Percentiles rank a stretch among this genome's conserved stretches.
Evolutionary conservation across 148 eudicot genomes (phyloP).

Genomic region (Polygonum aviculare): DNA sequence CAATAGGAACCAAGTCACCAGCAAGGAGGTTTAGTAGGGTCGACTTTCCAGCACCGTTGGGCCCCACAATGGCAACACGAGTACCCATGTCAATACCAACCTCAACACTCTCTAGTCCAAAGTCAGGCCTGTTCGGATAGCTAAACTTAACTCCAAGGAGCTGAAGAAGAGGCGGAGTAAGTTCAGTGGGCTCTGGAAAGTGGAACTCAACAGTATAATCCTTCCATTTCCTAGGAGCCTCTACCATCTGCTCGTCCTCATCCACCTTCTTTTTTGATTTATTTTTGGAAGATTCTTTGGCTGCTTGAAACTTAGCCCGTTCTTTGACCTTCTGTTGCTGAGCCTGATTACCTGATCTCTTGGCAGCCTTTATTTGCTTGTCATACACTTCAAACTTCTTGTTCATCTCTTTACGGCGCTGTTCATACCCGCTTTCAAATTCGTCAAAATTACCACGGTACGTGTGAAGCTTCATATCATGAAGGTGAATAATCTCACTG

Average conservation of each 20-base stretch:
- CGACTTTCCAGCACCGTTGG: conserved; percentile 69
- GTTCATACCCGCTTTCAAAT: conserved; percentile 62
- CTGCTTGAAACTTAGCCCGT: conserved; percentile 39
- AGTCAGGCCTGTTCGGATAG: conserved; percentile 53
- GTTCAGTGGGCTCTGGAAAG: conserved; percentile 68
- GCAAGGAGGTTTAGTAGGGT: conserved; percentile 64
- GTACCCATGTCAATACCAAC: conserved; percentile 78
- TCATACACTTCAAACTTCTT: conserved; percentile 46
- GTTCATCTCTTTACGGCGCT: conserved; percentile 55
- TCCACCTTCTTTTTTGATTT: conserved; percentile 50
- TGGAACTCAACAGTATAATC: conserved; percentile 69
- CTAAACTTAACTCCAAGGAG: conserved; percentile 60
- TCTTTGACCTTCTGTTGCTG: conserved; percentile 61
- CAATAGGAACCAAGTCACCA: conserved; percentile 47
- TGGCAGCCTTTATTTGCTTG: conserved; percentile 56
- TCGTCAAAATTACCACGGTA: conserved; percentile 67
- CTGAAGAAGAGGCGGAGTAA: conserved; percentile 64
- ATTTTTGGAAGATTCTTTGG: conserved; percentile 40
- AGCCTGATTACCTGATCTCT: conserved; percentile 44
- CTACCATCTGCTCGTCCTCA: conserved; percentile 44
- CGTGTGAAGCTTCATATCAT: conserved; percentile 58
- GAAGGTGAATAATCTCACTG: conserved; percentile 60
- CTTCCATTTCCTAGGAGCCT: conserved; percentile 66
- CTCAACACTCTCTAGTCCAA: conserved; percentile 49
- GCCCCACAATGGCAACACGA: conserved; percentile 69